Evolutionary conservation across 2,329 filamentous ascomycete genomes (phyloP).

Genomic region (Aspergillus nomiae): DNA sequence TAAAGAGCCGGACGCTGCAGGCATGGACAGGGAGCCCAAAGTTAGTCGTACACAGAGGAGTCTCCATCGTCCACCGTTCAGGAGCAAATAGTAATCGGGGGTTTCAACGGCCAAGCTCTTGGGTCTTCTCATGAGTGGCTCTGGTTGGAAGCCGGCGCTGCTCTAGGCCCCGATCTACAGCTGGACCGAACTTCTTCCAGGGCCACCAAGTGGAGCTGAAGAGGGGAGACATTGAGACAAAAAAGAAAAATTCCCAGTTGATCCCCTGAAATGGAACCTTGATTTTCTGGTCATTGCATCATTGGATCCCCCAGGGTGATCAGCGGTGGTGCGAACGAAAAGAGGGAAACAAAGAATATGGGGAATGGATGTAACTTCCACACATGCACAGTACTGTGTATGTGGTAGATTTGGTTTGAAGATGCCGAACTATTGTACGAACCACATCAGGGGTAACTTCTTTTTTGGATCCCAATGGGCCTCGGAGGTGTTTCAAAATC

Average conservation of each 20-base stretch:
- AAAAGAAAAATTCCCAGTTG: not conserved
- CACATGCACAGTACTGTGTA: not conserved
- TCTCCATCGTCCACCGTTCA: not conserved
- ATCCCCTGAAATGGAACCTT: conserved; percentile 1
- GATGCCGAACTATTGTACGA: not conserved
- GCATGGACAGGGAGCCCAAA: not conserved
- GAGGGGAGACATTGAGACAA: not conserved
- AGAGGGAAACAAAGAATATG: not conserved
- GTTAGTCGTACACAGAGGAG: not conserved
- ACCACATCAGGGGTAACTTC: not conserved
- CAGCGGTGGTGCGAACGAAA: not conserved
- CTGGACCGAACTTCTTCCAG: conserved; percentile 1
- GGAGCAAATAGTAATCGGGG: not conserved
- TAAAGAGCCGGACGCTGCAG: not conserved
- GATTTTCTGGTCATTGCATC: not conserved
- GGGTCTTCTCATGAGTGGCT: not conserved
- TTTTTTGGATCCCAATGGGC: not conserved
- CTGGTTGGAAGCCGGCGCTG: conserved; percentile 1
- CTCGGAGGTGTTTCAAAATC: not conserved
- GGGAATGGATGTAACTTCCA: not conserved
- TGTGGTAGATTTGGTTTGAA: not conserved
- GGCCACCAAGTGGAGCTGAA: not conserved
- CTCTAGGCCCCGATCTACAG: conserved; percentile 4
- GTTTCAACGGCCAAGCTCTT: conserved; percentile 3
- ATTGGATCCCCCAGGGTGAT: not conserved